phyloP scores from a whole-genome alignment of 192 early-diverging fungal species.

The Coemansia sp. region DNA sequence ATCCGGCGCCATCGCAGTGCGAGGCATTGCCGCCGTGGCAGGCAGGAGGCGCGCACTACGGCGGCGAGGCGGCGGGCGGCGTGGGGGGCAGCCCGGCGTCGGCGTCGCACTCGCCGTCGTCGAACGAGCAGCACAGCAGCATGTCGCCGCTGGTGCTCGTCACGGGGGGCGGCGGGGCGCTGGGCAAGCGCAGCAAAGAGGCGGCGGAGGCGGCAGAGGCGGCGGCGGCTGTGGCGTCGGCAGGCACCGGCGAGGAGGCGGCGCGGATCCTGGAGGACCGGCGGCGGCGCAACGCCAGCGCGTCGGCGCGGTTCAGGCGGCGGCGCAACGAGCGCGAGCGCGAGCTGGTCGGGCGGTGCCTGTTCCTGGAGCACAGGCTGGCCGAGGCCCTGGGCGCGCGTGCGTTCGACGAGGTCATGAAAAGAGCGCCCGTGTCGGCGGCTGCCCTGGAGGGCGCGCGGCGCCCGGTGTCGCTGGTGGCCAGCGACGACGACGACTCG shows the following conservation, averaged over 20 bases:
- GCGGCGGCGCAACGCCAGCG: conserved; percentile 65
- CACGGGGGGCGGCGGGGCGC: no score
- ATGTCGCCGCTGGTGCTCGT: neutral
- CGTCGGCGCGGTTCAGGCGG: conserved; percentile 66
- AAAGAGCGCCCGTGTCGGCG: conserved; percentile 22
- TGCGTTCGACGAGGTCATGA: conserved; percentile 36
- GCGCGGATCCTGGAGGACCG: conserved; percentile 63
- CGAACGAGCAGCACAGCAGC: neutral
- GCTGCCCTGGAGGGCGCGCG: neutral
- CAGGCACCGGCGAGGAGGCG: conserved; percentile 16
- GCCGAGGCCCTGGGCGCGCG: conserved; percentile 19
- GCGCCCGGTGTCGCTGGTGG: neutral
- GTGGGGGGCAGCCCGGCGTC: neutral
- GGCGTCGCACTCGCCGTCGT: neutral
- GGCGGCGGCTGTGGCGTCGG: neutral
- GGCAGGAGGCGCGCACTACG: no score
- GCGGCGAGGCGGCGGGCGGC: no score
- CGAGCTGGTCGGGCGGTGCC: conserved; percentile 60
- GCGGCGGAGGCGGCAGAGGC: neutral
- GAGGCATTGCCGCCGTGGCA: neutral
- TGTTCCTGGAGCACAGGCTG: conserved; percentile 55
- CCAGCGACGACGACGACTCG: conserved; percentile 18
- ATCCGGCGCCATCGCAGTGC: neutral
- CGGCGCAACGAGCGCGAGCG: conserved; percentile 67
- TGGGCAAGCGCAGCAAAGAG: neutral